Percentiles rank a stretch among this genome's conserved stretches.
Conservation (phyloP, 352 stramenopile species). For the Pythium dissimile region DNA sequence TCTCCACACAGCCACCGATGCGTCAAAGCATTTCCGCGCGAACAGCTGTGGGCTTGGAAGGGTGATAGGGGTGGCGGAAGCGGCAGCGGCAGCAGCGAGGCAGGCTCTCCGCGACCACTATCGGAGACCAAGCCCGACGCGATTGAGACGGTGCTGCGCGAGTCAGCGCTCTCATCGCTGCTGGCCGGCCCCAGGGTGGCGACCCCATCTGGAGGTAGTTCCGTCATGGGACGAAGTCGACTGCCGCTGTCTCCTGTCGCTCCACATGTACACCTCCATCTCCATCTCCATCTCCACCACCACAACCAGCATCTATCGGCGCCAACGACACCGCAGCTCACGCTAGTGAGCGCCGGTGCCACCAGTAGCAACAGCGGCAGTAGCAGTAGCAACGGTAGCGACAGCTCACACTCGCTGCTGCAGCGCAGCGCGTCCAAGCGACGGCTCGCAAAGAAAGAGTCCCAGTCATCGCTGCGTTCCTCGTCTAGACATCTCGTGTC, state of each 20-base stretch:
- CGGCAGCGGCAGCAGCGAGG: neutral
- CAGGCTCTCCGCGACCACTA: no score
- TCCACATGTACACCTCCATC: neutral
- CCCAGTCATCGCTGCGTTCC: constrained; percentile 7
- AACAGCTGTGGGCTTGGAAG: constrained; percentile 59
- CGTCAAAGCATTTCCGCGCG: constrained; percentile 39
- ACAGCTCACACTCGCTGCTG: constrained; percentile 8
- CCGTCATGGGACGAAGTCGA: no score
- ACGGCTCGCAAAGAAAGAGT: constrained; percentile 23
- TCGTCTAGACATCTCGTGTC: constrained; percentile 26
- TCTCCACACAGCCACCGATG: constrained; percentile 9
- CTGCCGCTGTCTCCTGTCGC: neutral
- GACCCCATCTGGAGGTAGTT: neutral
- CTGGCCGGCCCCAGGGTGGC: neutral
- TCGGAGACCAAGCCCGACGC: constrained; percentile 34
- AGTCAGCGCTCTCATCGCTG: constrained; percentile 30
- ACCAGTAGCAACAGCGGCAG: neutral
- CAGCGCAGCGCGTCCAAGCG: constrained; percentile 11
- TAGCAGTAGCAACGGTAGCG: neutral
- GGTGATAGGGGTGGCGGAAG: constrained; percentile 7
- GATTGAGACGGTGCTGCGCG: constrained; percentile 53
- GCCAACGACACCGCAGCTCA: neutral
- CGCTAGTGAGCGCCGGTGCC: neutral
- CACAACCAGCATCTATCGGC: neutral
- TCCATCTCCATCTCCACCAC: neutral